Evolutionary conservation across 2,329 filamentous ascomycete species (phyloP).

Genomic region (Grosmannia clavigera): DNA sequence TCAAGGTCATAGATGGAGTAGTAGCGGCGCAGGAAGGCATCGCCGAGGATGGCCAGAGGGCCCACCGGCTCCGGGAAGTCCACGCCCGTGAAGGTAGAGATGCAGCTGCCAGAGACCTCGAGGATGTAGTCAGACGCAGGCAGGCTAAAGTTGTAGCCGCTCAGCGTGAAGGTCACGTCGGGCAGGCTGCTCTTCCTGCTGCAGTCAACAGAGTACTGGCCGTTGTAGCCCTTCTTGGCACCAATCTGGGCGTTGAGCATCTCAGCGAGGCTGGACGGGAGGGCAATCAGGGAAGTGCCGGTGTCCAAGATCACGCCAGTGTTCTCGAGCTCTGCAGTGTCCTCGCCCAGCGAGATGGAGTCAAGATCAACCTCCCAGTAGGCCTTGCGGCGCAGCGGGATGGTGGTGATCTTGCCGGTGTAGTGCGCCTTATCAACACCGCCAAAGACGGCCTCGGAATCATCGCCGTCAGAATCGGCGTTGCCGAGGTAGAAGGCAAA

Average conservation of each 20-base stretch:
- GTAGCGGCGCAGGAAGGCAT: slow-evolving; percentile 72
- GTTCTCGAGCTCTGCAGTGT: slow-evolving; percentile 78
- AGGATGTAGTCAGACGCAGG: slow-evolving; percentile 85
- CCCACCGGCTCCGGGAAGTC: slow-evolving; percentile 79
- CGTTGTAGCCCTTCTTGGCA: slow-evolving; percentile 94
- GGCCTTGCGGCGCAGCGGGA: slow-evolving; percentile 93
- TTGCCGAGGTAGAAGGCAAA: slow-evolving; percentile 94
- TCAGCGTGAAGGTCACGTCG: slow-evolving; percentile 82
- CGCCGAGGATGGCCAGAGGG: slow-evolving; percentile 87
- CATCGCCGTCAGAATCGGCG: slow-evolving; percentile 51
- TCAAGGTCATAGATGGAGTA: slow-evolving; percentile 96
- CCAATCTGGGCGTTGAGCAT: slow-evolving; percentile 96
- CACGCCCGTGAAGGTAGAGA: slow-evolving; percentile 97
- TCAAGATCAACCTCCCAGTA: slow-evolving; percentile 99
- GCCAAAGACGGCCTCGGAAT: slow-evolving; percentile 84
- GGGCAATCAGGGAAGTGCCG: slow-evolving; percentile 91
- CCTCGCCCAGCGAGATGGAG: slow-evolving; percentile 76
- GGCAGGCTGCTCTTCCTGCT: slow-evolving; percentile 70
- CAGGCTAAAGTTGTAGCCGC: slow-evolving; percentile 88
- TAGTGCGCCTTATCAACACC: slow-evolving; percentile 72
- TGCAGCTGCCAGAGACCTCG: slow-evolving; percentile 88
- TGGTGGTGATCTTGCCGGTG: slow-evolving; percentile 78
- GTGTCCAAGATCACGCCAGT: slow-evolving; percentile 97
- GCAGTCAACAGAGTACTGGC: slow-evolving; percentile 93
- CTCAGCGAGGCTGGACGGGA: slow-evolving; percentile 83